A percentile compares a stretch with the other conserved stretches of the same genome.
Conservation (phyloP, 1,284 basidiomycete genomes). For the Microbotryomycetes sp. region DNA sequence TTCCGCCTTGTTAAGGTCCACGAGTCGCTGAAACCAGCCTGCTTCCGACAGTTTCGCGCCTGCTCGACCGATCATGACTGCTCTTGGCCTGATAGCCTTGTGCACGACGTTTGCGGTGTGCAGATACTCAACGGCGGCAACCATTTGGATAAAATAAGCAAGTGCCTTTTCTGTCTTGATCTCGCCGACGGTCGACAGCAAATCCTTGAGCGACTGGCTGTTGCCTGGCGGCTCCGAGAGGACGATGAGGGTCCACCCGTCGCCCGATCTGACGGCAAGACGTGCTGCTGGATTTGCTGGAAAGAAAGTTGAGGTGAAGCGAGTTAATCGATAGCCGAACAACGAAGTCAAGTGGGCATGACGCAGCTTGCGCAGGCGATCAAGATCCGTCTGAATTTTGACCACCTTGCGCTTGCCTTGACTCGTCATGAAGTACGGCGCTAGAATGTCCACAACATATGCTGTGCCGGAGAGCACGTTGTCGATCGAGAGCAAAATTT, state of each 20-base stretch:
- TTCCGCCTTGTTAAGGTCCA: constrained; percentile 29
- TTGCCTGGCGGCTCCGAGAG: constrained; percentile 11
- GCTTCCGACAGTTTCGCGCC: constrained; percentile 13
- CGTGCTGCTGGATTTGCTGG: constrained; percentile 2
- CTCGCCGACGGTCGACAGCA: constrained; percentile 31
- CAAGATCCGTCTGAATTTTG: constrained; percentile 30
- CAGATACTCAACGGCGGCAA: constrained; percentile 24
- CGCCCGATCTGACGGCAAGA: constrained; percentile 6
- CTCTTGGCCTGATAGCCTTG: constrained; percentile 11
- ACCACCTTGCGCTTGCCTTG: constrained; percentile 32
- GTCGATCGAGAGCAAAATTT: background rate
- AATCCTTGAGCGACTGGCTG: constrained; percentile 21
- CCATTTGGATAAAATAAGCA: constrained; percentile 22
- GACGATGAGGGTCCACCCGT: constrained; percentile 29
- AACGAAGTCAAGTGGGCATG: constrained; percentile 25
- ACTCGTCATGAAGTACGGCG: constrained; percentile 29
- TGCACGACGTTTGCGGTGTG: constrained; percentile 30
- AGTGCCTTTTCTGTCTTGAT: constrained; percentile 29
- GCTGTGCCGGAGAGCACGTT: constrained; percentile 14
- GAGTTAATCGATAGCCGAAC: constrained; percentile 29
- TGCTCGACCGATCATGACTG: constrained; percentile 15
- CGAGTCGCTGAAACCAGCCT: constrained; percentile 23
- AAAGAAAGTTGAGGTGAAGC: constrained; percentile 22
- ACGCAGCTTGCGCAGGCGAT: constrained; percentile 12
- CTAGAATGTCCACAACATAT: constrained; percentile 29